phyloP scores from a whole-genome alignment of 192 early-diverging fungal genomes.

The Radiomyces spectabilis region DNA sequence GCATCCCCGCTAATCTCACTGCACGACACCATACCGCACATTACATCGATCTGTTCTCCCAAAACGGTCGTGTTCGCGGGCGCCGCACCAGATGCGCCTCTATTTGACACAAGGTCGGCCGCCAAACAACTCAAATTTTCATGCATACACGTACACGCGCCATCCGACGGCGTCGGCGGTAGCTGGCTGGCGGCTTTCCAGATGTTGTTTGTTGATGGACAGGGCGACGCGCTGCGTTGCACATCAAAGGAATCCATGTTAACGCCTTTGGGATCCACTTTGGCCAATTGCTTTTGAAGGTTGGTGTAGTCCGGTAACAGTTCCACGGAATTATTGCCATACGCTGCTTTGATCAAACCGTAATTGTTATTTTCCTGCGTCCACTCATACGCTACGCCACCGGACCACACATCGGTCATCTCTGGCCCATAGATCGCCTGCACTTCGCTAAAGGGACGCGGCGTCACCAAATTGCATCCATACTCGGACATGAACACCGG shows the following conservation, averaged over 20 bases:
- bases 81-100: not conserved
- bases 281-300: slow-evolving; percentile 46
- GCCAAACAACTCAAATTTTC: slow-evolving; percentile 38
- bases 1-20: slow-evolving; percentile 34
- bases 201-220: slow-evolving; percentile 28
- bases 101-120: slow-evolving; percentile 15
- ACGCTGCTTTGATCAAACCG: slow-evolving; percentile 46
- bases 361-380: slow-evolving; percentile 65
- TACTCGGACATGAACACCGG: slow-evolving; percentile 66
- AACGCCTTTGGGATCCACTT: slow-evolving; percentile 41
- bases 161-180: slow-evolving; percentile 50
- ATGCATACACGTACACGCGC: slow-evolving; percentile 55
- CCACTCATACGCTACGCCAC: slow-evolving; percentile 67
- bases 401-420: slow-evolving; percentile 60
- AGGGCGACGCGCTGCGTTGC: slow-evolving; percentile 1
- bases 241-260: slow-evolving; percentile 45
- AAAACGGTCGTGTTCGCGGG: slow-evolving; percentile 16
- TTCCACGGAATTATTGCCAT: slow-evolving; percentile 19
- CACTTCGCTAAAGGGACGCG: slow-evolving; percentile 61
- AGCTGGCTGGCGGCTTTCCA: slow-evolving; percentile 47
- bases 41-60: slow-evolving; percentile 26
- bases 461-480: slow-evolving; percentile 58
- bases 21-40: slow-evolving; percentile 37
- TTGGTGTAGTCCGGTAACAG: slow-evolving; percentile 51
- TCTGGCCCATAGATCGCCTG: slow-evolving; percentile 55